phyloP scores from a whole-genome alignment of 2,329 filamentous ascomycete species.

The Beauveria sp. region DNA sequence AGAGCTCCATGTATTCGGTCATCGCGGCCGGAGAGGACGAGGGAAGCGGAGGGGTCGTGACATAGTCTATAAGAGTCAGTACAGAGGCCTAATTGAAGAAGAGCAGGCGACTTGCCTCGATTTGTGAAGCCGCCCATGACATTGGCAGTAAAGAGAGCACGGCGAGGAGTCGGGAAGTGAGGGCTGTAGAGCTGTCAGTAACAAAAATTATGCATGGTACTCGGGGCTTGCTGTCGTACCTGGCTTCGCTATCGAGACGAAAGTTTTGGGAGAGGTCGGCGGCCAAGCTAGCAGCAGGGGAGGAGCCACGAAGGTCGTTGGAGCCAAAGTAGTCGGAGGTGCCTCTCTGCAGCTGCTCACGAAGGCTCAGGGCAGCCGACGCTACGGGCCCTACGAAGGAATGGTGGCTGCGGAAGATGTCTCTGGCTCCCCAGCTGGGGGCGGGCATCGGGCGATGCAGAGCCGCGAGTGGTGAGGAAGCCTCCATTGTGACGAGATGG shows the following conservation, averaged over 20 bases:
- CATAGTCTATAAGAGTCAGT: constrained; percentile 44
- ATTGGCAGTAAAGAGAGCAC: constrained; percentile 33
- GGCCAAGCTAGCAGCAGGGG: constrained; percentile 81
- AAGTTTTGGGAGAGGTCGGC: constrained; percentile 97
- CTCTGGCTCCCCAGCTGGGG: constrained; percentile 50
- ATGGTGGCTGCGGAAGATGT: constrained; percentile 44
- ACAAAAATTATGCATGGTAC: neutral
- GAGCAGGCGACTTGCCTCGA: constrained; percentile 23
- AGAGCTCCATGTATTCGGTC: constrained; percentile 85
- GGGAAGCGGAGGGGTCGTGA: constrained; percentile 75
- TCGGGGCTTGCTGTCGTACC: constrained; percentile 47
- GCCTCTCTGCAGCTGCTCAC: constrained; percentile 58
- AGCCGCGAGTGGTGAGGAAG: constrained; percentile 87
- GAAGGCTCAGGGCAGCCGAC: constrained; percentile 64
- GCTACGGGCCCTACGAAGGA: constrained; percentile 43
- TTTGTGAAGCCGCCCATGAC: constrained; percentile 28
- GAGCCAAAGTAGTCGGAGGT: constrained; percentile 73
- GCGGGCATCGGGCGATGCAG: constrained; percentile 67
- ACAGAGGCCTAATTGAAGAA: neutral
- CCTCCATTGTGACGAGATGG: constrained; percentile 59
- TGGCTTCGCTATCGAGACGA: constrained; percentile 75
- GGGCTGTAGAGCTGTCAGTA: constrained; percentile 22
- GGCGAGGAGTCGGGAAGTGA: constrained; percentile 33
- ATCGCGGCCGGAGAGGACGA: constrained; percentile 71
- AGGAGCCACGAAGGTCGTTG: constrained; percentile 73